Conservation (phyloP, 208 protist genomes). For the Trypanosoma cruzi region DNA sequence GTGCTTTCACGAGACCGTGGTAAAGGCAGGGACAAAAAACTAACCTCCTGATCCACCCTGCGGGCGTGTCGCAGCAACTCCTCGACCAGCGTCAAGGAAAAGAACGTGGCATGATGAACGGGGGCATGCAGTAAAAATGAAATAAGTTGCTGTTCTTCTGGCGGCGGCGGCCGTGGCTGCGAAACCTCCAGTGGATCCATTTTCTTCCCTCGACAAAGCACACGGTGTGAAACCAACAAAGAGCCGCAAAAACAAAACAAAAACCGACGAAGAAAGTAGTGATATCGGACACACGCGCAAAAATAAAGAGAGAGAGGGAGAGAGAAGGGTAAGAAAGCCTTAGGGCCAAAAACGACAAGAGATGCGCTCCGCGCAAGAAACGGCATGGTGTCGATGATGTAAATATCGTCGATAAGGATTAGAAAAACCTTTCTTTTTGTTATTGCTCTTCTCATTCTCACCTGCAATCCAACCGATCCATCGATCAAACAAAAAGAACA, state of each 20-base stretch:
- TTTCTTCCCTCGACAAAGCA: background rate
- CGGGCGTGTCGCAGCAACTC: conserved; percentile 40
- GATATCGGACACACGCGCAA: background rate
- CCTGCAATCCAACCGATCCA: no score
- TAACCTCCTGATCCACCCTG: conserved; percentile 11
- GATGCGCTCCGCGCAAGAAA: background rate
- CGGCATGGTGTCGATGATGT: background rate
- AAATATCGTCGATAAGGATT: background rate
- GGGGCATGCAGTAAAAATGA: conserved; percentile 41
- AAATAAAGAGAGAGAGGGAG: background rate
- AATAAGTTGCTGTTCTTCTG: background rate
- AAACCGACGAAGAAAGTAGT: background rate
- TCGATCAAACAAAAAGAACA: background rate
- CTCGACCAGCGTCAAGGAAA: conserved; percentile 69
- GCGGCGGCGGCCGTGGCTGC: background rate
- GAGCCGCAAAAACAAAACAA: background rate
- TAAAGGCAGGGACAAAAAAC: conserved; percentile 5
- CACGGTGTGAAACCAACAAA: background rate
- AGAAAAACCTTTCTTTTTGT: background rate
- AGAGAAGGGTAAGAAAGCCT: background rate
- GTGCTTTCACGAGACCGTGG: conserved; percentile 9
- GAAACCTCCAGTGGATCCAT: background rate
- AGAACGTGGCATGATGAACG: conserved; percentile 57
- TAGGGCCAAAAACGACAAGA: no score
- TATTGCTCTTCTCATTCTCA: background rate